Conservation (phyloP, 768 basidiomycete species). For the Hebeloma cylindrosporum region DNA sequence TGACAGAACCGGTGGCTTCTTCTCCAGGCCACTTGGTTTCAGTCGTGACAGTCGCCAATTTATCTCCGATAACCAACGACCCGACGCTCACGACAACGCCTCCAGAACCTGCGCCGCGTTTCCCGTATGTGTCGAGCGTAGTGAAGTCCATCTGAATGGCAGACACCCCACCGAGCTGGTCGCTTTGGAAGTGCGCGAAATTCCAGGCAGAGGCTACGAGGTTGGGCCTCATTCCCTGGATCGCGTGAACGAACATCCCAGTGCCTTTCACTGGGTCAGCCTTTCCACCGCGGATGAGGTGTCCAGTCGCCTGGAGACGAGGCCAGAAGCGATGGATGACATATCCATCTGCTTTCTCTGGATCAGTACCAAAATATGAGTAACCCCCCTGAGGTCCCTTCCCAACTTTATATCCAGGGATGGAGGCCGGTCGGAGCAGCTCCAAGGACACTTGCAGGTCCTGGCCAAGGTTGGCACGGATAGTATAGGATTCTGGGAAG, state of each 20-base stretch:
- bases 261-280: slow-evolving; percentile 57
- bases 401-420: slow-evolving; percentile 90
- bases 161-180: slow-evolving; percentile 68
- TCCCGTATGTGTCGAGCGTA: slow-evolving; percentile 78
- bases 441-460: slow-evolving; percentile 82
- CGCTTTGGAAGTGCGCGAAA: slow-evolving; percentile 88
- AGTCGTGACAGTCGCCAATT: slow-evolving; percentile 73
- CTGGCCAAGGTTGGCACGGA: slow-evolving; percentile 75
- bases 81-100: slow-evolving; percentile 86
- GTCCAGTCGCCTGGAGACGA: slow-evolving; percentile 58
- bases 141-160: slow-evolving; percentile 97
- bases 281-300: slow-evolving; percentile 64
- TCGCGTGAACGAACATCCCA: slow-evolving; percentile 92
- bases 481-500: slow-evolving; percentile 71
- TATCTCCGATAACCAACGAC: slow-evolving; percentile 76
- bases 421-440: slow-evolving; percentile 62
- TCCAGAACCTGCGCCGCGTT: slow-evolving; percentile 76
- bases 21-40: slow-evolving; percentile 79
- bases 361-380: slow-evolving; percentile 81
- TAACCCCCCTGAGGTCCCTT: slow-evolving; percentile 85
- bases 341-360: slow-evolving; percentile 73
- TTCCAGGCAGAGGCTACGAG: slow-evolving; percentile 93
- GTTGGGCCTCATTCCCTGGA: slow-evolving; percentile 98
- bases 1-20: slow-evolving; percentile 43
- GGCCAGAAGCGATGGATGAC: slow-evolving; percentile 95